Percentiles rank a stretch among this genome's conserved stretches.
Conservation (phyloP, 148 eudicot species). For the Rhododendron williamsianum region DNA sequence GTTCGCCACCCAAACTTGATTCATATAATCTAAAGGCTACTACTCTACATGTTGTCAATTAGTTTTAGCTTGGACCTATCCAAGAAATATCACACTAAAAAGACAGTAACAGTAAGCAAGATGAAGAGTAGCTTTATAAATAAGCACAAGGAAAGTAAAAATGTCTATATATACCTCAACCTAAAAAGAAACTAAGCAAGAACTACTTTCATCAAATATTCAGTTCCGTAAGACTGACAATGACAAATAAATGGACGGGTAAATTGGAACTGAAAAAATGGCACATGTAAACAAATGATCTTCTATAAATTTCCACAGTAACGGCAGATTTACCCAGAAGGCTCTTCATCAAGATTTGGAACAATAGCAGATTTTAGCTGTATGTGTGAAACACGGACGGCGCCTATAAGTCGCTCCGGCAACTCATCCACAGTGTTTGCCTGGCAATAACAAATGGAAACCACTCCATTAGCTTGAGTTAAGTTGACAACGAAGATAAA, state of each 20-base stretch:
- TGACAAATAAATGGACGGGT: not conserved
- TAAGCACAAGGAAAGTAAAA: not conserved
- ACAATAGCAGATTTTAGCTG: constrained; percentile 82
- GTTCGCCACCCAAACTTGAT: not conserved
- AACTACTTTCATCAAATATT: not conserved
- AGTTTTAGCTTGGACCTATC: not conserved
- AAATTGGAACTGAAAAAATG: constrained; percentile 2
- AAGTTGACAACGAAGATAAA: not conserved
- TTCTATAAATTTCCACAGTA: not conserved
- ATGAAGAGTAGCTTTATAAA: not conserved
- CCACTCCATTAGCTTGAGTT: constrained; percentile 6
- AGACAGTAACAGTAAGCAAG: not conserved
- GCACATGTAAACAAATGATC: not conserved
- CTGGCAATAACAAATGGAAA: constrained; percentile 28
- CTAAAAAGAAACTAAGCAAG: not conserved
- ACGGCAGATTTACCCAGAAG: constrained; percentile 12
- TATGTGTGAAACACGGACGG: constrained; percentile 82
- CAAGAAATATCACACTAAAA: not conserved
- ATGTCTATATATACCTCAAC: not conserved
- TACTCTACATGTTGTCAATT: not conserved
- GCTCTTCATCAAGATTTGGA: constrained; percentile 65
- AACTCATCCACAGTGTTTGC: constrained; percentile 75
- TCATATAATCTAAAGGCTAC: not conserved
- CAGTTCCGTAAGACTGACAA: not conserved
- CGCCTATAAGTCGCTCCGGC: constrained; percentile 89